These are phyloP conservation scores for Meyerozyma athensensis DNA, from an alignment of 1,139 yeast genomes.

Conservation along the genomic window DNA sequence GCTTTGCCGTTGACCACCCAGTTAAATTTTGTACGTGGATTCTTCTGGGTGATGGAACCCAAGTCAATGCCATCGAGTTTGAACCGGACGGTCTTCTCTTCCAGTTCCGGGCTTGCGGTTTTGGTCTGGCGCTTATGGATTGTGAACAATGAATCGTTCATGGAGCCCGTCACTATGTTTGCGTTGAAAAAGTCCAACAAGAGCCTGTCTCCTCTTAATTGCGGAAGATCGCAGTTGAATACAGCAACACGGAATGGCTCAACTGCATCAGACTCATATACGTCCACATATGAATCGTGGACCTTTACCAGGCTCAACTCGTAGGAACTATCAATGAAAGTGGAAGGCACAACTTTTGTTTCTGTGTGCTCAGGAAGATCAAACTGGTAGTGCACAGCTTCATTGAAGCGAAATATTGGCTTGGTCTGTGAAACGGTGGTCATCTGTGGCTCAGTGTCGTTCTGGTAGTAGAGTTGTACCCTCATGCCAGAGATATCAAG, in stretches of 20 bases:
- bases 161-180: slow-evolving; percentile 63
- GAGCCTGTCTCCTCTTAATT: slow-evolving; percentile 52
- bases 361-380: slow-evolving; percentile 22
- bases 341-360: slow-evolving; percentile 3
- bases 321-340: slow-evolving; percentile 36
- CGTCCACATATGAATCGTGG: slow-evolving; percentile 50
- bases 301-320: slow-evolving; percentile 48
- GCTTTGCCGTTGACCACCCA: slow-evolving; percentile 71
- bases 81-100: slow-evolving; percentile 49
- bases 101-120: slow-evolving; percentile 19
- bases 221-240: slow-evolving; percentile 62
- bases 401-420: slow-evolving; percentile 14
- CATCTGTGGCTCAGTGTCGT: slow-evolving; percentile 3
- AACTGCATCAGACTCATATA: slow-evolving; percentile 22
- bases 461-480: slow-evolving; percentile 39
- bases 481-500: slow-evolving; percentile 58
- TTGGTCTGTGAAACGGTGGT: slow-evolving; percentile 3
- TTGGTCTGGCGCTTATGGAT: slow-evolving; percentile 51
- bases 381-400: slow-evolving; percentile 29
- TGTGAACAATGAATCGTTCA: slow-evolving; percentile 70
- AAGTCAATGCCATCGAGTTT: slow-evolving; percentile 63
- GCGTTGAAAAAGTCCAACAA: slow-evolving; percentile 67
- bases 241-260: slow-evolving; percentile 49
- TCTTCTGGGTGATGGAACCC: slow-evolving; percentile 33
- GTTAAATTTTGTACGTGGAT: slow-evolving; percentile 48